Evolutionary conservation across 106 monocot species (phyloP).

Genomic region (Agapanthus africanus): DNA sequence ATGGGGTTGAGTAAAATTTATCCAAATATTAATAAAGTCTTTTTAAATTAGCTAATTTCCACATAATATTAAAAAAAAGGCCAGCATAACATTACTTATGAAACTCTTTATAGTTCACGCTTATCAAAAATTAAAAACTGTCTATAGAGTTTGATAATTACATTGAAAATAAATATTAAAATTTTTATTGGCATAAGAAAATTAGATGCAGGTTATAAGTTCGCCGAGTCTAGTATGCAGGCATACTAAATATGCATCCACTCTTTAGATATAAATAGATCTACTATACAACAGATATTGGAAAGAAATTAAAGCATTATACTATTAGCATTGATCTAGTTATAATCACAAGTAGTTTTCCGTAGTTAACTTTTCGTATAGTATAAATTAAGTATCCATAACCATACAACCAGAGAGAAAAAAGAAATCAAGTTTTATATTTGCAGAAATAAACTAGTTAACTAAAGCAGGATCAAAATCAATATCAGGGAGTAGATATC

Average conservation of each 20-base stretch:
- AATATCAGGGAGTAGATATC: constrained; percentile 43
- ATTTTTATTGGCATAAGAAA: not conserved
- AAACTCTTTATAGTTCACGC: no score
- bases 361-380: not conserved
- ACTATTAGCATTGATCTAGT: no score
- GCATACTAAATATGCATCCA: no score
- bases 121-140: not conserved
- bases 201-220: not conserved
- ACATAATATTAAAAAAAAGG: not conserved
- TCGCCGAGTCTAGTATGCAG: not conserved
- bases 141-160: not conserved
- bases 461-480: not conserved
- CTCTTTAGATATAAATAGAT: no score
- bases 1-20: no score
- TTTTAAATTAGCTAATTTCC: not conserved
- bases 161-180: not conserved
- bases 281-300: no score
- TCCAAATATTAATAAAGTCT: no score
- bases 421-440: not conserved
- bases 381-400: no score
- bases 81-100: no score
- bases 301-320: no score
- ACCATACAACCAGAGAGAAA: not conserved
- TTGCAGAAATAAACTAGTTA: not conserved
- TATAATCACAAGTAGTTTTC: not conserved